phyloP scores from a whole-genome alignment of 495 filamentous ascomycete species.

The Lepraria neglecta region DNA sequence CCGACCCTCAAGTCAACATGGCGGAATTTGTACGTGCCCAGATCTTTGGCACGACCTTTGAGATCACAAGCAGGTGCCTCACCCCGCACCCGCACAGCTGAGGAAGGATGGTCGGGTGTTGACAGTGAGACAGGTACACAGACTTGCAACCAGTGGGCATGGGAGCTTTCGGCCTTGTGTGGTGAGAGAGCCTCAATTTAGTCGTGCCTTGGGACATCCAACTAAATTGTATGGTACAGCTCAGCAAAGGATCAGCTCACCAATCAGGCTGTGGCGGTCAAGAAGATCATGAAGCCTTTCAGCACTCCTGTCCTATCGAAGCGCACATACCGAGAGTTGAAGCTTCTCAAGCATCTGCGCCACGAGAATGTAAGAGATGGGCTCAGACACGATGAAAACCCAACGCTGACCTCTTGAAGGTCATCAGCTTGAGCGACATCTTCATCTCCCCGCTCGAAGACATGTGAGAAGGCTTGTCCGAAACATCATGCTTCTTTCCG shows the following conservation, averaged over 20 bases:
- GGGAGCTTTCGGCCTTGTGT: constrained; percentile 97
- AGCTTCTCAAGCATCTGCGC: constrained; percentile 90
- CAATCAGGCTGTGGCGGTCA: constrained; percentile 88
- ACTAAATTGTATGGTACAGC: constrained; percentile 43
- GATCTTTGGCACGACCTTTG: constrained; percentile 99
- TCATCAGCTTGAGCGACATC: constrained; percentile 97
- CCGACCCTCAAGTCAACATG: constrained; percentile 49
- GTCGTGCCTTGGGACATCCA: constrained; percentile 19
- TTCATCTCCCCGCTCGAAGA: constrained; percentile 99
- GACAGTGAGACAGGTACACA: constrained; percentile 63
- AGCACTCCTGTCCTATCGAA: constrained; percentile 96
- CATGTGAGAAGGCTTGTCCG: constrained; percentile 55
- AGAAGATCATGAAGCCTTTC: constrained; percentile 99
- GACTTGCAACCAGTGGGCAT: constrained; percentile 98
- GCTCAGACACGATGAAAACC: neutral
- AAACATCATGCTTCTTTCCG: constrained; percentile 26
- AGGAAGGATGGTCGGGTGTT: constrained; percentile 19
- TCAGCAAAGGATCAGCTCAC: constrained; percentile 97
- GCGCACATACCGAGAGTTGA: constrained; percentile 93
- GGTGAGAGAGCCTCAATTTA: constrained; percentile 49
- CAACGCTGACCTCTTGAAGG: constrained; percentile 46
- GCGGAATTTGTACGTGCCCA: constrained; percentile 98
- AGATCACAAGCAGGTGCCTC: constrained; percentile 90
- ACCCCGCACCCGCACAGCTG: constrained; percentile 17
- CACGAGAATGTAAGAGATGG: constrained; percentile 78